Evolutionary conservation across 768 basidiomycete species (phyloP).

Genomic region (Hypholoma fasciculare): DNA sequence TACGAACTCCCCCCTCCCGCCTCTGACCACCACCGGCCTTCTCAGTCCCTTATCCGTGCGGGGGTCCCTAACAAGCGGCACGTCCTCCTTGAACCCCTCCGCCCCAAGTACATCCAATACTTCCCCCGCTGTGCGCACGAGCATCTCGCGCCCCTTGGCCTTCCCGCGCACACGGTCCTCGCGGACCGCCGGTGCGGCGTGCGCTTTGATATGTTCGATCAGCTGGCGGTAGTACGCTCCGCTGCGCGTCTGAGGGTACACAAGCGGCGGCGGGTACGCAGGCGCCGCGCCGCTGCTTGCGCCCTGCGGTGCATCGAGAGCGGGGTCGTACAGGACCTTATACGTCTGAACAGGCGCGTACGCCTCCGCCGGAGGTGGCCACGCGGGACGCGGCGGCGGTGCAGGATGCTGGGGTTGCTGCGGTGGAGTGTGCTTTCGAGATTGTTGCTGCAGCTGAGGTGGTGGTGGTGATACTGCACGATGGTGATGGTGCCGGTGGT

Average conservation of each 20-base stretch:
- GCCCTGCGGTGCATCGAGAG: slow-evolving; percentile 39
- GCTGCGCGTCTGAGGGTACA: slow-evolving; percentile 14
- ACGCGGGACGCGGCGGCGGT: slow-evolving; percentile 41
- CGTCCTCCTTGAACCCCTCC: slow-evolving; percentile 30
- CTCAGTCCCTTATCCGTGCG: slow-evolving; percentile 40
- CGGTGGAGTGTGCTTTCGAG: slow-evolving; percentile 16
- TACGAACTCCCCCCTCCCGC: slow-evolving; percentile 35
- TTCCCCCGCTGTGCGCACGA: slow-evolving; percentile 57
- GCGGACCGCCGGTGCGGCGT: slow-evolving; percentile 25
- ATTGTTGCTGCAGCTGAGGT: background rate
- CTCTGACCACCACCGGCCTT: slow-evolving; percentile 21
- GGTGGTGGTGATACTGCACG: slow-evolving; percentile 13
- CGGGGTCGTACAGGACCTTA: slow-evolving; percentile 66
- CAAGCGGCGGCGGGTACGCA: slow-evolving; percentile 5
- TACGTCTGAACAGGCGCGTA: slow-evolving; percentile 47
- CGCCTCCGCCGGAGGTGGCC: slow-evolving; percentile 58
- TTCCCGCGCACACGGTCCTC: slow-evolving; percentile 59
- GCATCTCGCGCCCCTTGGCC: slow-evolving; percentile 60
- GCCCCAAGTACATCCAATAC: slow-evolving; percentile 38
- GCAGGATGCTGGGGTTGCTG: slow-evolving; percentile 15
- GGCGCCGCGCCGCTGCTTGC: slow-evolving; percentile 5
- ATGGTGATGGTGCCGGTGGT: slow-evolving; percentile 15
- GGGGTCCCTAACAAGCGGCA: slow-evolving; percentile 51
- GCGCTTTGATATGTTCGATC: slow-evolving; percentile 39
- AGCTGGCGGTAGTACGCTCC: slow-evolving; percentile 34